Conservation (phyloP, 257 asterid genomes). For the Solanum virginianum region DNA sequence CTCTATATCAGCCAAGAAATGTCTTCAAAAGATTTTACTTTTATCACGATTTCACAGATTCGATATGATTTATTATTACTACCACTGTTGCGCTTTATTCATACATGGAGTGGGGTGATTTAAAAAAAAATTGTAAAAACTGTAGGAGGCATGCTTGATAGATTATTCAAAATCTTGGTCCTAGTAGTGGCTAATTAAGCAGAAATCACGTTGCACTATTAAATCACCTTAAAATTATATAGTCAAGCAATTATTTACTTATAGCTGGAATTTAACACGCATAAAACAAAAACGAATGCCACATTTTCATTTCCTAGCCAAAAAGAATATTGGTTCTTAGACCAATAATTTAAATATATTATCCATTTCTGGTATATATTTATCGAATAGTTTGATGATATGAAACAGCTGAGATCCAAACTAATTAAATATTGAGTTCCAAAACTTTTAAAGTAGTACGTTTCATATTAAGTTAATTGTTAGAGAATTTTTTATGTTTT, state of each 20-base stretch:
- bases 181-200: background rate
- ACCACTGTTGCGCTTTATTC: no score
- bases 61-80: background rate
- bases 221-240: background rate
- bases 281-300: background rate
- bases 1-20: background rate
- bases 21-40: no score
- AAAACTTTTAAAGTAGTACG: background rate
- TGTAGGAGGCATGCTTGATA: background rate
- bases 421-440: background rate
- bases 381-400: background rate
- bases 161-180: background rate
- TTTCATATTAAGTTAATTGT: no score
- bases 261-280: background rate
- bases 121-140: background rate
- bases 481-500: no score
- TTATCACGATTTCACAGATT: no score
- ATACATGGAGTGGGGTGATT: no score
- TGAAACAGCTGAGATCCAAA: background rate
- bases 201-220: background rate
- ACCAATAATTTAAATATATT: background rate
- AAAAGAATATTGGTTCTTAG: background rate
- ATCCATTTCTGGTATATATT: background rate
- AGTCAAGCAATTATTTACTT: background rate
- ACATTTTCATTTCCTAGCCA: background rate